These are phyloP conservation scores for Venturia nashicola DNA, from an alignment of 2,329 filamentous ascomycete species.

Conservation along the genomic window DNA sequence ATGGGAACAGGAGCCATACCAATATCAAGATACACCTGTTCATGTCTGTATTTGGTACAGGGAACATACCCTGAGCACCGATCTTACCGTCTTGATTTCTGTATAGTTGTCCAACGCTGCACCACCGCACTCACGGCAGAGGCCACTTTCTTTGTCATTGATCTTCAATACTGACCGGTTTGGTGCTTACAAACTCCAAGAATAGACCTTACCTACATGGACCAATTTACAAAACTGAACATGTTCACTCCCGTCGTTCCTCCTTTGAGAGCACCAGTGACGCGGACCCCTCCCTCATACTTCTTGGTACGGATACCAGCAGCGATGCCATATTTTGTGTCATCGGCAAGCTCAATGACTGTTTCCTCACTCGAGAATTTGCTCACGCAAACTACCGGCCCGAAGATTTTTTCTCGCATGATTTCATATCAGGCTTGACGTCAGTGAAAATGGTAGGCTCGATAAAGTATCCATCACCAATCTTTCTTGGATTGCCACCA, in stretches of 20 bases:
- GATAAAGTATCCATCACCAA: conserved; percentile 19
- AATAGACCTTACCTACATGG: conserved; percentile 11
- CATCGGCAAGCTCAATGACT: conserved; percentile 20
- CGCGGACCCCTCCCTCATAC: conserved; percentile 19
- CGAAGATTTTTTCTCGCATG: conserved; percentile 22
- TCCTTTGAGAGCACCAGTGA: conserved; percentile 16
- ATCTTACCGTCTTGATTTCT: not conserved
- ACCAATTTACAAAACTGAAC: conserved; percentile 19
- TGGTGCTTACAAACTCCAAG: too few relatives aligned
- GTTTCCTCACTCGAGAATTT: conserved; percentile 24
- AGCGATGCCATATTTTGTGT: conserved; percentile 16
- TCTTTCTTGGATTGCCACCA: too few relatives aligned
- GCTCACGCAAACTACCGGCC: conserved; percentile 18
- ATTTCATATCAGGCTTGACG: conserved; percentile 18
- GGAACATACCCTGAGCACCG: not conserved
- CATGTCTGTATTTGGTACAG: not conserved
- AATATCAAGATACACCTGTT: not conserved
- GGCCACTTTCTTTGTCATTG: conserved; percentile 22
- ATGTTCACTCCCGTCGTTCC: conserved; percentile 13
- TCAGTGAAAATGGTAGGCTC: conserved; percentile 23
- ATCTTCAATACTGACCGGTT: too few relatives aligned
- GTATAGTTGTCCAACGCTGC: conserved; percentile 16
- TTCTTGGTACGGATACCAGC: conserved; percentile 14
- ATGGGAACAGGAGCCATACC: not conserved
- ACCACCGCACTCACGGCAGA: conserved; percentile 20